A percentile compares a stretch with the other conserved stretches of the same genome.
These are phyloP conservation scores for Mycena haematopus DNA, from an alignment of 768 basidiomycete genomes.

Conservation along the genomic window DNA sequence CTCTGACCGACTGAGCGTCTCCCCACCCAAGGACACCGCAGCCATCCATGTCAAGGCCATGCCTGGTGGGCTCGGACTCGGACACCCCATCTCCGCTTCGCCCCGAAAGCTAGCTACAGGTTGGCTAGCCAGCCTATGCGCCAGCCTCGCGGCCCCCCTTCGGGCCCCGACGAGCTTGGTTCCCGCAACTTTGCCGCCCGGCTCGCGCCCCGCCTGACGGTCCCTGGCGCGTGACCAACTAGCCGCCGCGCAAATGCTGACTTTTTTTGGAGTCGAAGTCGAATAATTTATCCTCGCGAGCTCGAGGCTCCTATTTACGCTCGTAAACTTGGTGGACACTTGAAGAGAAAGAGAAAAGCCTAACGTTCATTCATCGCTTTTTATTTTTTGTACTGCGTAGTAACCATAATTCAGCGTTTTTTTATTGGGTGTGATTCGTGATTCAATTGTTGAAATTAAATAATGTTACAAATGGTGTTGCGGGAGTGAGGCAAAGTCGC, in stretches of 20 bases:
- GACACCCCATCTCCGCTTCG: constrained; percentile 57
- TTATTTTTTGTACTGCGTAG: constrained; percentile 8
- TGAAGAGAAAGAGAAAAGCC: constrained; percentile 3
- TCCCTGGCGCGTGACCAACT: constrained; percentile 7
- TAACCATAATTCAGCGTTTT: constrained; percentile 2
- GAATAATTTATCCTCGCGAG: constrained; percentile 32
- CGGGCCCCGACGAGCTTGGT: constrained; percentile 85
- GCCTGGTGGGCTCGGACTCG: constrained; percentile 85
- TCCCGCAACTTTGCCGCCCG: constrained; percentile 89
- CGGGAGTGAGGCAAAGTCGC: neutral
- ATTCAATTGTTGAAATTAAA: constrained; percentile 6
- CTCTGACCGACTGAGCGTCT: constrained; percentile 66
- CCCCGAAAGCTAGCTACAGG: constrained; percentile 54
- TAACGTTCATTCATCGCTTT: constrained; percentile 17
- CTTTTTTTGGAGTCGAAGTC: constrained; percentile 3
- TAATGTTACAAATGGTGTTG: constrained; percentile 10
- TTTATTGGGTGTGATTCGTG: neutral
- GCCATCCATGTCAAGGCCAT: constrained; percentile 64
- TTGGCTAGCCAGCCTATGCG: constrained; percentile 75
- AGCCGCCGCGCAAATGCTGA: neutral
- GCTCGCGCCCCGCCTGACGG: constrained; percentile 39
- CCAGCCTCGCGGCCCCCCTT: constrained; percentile 89
- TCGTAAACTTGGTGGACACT: constrained; percentile 22
- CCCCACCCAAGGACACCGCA: constrained; percentile 76
- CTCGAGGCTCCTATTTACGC: constrained; percentile 23